Evolutionary conservation across 352 stramenopile species (phyloP).

Genomic region (Halophytophthora batemanensis): DNA sequence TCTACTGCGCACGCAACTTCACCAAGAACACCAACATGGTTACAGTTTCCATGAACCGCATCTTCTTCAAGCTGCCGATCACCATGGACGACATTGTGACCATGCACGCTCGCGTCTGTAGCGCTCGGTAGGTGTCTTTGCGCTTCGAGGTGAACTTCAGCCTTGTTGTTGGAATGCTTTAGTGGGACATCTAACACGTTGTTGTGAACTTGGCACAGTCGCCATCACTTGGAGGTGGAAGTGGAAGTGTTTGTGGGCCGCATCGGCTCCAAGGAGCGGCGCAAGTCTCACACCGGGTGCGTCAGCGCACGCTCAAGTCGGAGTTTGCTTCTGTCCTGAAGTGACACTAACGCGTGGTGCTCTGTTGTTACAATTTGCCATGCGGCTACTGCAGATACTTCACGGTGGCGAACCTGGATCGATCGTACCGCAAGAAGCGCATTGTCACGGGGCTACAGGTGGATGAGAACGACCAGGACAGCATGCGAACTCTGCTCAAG

Average conservation of each 20-base stretch:
- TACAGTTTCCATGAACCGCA: conserved; percentile 61
- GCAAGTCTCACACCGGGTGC: conserved; percentile 60
- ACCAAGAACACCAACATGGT: conserved; percentile 70
- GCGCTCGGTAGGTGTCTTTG: conserved; percentile 35
- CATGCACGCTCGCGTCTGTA: conserved; percentile 58
- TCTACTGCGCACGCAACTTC: conserved; percentile 66
- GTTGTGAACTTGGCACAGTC: conserved; percentile 19
- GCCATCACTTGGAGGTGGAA: conserved; percentile 66
- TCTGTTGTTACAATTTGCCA: background rate
- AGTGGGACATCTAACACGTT: background rate
- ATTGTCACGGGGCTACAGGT: conserved; percentile 51
- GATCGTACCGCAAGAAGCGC: conserved; percentile 49
- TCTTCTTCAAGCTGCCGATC: conserved; percentile 73
- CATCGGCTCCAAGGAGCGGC: conserved; percentile 40
- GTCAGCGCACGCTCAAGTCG: background rate
- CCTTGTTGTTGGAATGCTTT: background rate
- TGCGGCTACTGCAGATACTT: conserved; percentile 35
- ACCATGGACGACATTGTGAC: conserved; percentile 65
- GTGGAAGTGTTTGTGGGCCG: conserved; percentile 66
- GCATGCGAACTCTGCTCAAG: conserved; percentile 66
- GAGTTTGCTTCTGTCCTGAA: background rate
- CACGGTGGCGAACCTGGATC: conserved; percentile 65
- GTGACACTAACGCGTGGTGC: background rate
- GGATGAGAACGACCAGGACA: conserved; percentile 60
- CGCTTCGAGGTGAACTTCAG: background rate